Evolutionary conservation across 1,284 basidiomycete species (phyloP).

Genomic region (Entoloma clypeatum): DNA sequence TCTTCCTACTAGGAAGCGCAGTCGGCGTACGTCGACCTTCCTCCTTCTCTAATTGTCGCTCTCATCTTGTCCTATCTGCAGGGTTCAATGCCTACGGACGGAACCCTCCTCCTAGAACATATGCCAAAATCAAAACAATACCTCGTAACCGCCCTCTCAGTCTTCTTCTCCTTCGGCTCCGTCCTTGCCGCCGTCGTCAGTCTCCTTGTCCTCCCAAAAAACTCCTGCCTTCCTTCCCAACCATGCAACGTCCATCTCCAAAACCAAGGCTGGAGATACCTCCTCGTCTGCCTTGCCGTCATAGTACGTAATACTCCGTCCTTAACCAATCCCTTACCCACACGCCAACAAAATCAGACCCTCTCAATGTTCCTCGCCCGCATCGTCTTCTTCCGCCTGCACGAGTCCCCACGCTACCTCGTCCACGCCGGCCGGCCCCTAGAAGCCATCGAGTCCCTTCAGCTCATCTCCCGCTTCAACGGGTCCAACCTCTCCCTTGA

Average conservation of each 20-base stretch:
- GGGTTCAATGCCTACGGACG: conserved; percentile 97
- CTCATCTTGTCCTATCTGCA: conserved; percentile 26
- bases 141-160: conserved; percentile 90
- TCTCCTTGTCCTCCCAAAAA: conserved; percentile 71
- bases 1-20: conserved; percentile 89
- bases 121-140: conserved; percentile 90
- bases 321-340: conserved; percentile 1
- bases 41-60: background rate
- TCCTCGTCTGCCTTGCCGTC: conserved; percentile 69
- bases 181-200: conserved; percentile 81
- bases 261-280: conserved; percentile 86
- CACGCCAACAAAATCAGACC: conserved; percentile 59
- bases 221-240: conserved; percentile 59
- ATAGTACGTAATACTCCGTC: conserved; percentile 32
- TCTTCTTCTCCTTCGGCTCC: conserved; percentile 92
- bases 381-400: conserved; percentile 84
- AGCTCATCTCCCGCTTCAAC: conserved; percentile 83
- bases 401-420: conserved; percentile 91
- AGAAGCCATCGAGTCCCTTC: conserved; percentile 80
- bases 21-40: conserved; percentile 62
- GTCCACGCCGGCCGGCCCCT: conserved; percentile 78
- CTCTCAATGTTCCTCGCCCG: conserved; percentile 83
- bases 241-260: conserved; percentile 63
- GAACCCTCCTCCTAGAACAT: conserved; percentile 91
- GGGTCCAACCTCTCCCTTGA: conserved; percentile 65